phyloP scores from a whole-genome alignment of 1,139 yeast genomes.

The Williopsis jadinii region DNA sequence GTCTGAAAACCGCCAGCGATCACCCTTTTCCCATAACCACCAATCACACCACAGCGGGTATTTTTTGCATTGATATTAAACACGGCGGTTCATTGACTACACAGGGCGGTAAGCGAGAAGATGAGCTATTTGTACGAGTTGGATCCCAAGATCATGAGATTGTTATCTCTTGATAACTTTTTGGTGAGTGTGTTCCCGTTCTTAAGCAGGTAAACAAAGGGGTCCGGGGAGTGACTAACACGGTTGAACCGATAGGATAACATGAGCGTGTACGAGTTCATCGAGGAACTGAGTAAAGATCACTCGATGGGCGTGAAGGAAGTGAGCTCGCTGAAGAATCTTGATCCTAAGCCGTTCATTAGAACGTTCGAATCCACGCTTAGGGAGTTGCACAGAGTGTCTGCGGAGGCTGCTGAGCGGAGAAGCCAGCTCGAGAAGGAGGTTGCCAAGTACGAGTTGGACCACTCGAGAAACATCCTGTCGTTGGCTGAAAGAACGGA shows the following conservation, averaged over 20 bases:
- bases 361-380: slow-evolving; percentile 87
- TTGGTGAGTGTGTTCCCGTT: slow-evolving; percentile 28
- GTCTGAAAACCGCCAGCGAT: too few relatives aligned
- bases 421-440: slow-evolving; percentile 45
- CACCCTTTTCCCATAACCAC: too few relatives aligned
- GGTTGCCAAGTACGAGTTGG: slow-evolving; percentile 56
- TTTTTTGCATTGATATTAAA: too few relatives aligned
- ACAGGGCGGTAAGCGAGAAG: not conserved
- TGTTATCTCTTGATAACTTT: slow-evolving; percentile 67
- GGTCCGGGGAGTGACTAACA: not conserved
- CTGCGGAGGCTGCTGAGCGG: slow-evolving; percentile 43
- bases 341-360: slow-evolving; percentile 93
- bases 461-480: slow-evolving; percentile 62
- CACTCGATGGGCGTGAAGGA: slow-evolving; percentile 49
- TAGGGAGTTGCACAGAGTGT: slow-evolving; percentile 57
- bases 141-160: slow-evolving; percentile 64
- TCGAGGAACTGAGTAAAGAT: slow-evolving; percentile 75
- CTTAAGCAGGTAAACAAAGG: not conserved
- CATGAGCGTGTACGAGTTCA: slow-evolving; percentile 70
- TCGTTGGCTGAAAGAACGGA: slow-evolving; percentile 44
- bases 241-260: slow-evolving; percentile 33
- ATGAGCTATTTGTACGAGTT: slow-evolving; percentile 44
- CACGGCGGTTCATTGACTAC: too few relatives aligned
- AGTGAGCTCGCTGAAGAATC: slow-evolving; percentile 43
- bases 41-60: too few relatives aligned